Evolutionary conservation across 2,329 filamentous ascomycete genomes (phyloP).

Genomic region (Penicillium palitans): DNA sequence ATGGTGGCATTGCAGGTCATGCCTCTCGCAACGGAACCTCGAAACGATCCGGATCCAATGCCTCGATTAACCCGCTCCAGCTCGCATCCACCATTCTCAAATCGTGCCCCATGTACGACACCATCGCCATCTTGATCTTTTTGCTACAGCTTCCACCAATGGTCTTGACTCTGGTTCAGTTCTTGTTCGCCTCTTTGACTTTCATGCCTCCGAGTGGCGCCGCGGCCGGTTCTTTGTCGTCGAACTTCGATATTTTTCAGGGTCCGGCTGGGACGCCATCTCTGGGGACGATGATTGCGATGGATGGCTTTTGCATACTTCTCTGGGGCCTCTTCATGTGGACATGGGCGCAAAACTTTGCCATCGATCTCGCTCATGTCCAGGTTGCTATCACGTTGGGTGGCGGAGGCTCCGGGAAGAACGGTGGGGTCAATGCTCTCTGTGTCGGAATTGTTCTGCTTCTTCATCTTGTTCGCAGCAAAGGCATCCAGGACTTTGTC

Average conservation of each 20-base stretch:
- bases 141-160: conserved; percentile 89
- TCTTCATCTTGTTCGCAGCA: conserved; percentile 48
- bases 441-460: conserved; percentile 49
- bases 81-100: conserved; percentile 82
- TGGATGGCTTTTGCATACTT: conserved; percentile 79
- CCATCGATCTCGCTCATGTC: conserved; percentile 86
- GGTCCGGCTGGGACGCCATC: conserved; percentile 83
- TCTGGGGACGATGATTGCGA: conserved; percentile 76
- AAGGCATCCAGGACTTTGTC: conserved; percentile 53
- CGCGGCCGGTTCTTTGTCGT: conserved; percentile 71
- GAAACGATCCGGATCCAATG: conserved; percentile 38
- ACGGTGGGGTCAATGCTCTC: conserved; percentile 47
- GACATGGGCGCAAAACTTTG: conserved; percentile 82
- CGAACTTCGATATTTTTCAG: conserved; percentile 88
- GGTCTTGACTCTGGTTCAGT: conserved; percentile 83
- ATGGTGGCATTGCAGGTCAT: conserved; percentile 32
- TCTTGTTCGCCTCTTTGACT: conserved; percentile 87
- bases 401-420: conserved; percentile 63
- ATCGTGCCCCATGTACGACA: conserved; percentile 89
- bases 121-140: conserved; percentile 93
- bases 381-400: conserved; percentile 90
- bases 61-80: conserved; percentile 69
- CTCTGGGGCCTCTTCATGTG: conserved; percentile 81
- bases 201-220: conserved; percentile 83
- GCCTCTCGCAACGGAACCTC: conserved; percentile 35